Conservation (phyloP, 2,329 filamentous ascomycete species). For the Lecanoromycetidae sp. region DNA sequence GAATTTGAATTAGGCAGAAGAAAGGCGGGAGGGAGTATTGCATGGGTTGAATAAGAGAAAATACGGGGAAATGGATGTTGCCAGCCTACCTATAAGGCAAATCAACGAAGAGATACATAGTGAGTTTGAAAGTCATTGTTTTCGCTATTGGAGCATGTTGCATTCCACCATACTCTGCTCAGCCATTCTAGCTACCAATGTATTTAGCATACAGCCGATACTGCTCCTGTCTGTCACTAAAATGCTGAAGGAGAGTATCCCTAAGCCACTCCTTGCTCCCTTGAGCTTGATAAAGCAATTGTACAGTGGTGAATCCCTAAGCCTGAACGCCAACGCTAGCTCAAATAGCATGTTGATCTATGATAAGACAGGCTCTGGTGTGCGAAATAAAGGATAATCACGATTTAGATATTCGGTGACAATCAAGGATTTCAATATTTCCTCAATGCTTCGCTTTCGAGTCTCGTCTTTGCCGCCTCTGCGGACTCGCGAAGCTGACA, state of each 20-base stretch:
- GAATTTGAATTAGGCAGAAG: not conserved
- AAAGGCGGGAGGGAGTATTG: not conserved
- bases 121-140: too few species aligned
- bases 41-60: not conserved
- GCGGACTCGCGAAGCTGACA: slow-evolving; percentile 27
- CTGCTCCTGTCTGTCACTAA: not conserved
- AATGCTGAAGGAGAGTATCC: not conserved
- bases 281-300: not conserved
- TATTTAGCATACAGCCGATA: not conserved
- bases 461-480: slow-evolving; percentile 5
- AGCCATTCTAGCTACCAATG: not conserved
- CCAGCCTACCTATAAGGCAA: too few species aligned
- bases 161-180: not conserved
- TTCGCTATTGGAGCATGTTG: too few species aligned
- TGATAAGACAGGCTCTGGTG: not conserved
- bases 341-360: slow-evolving; percentile 1
- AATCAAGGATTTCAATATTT: not conserved
- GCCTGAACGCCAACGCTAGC: slow-evolving; percentile 7
- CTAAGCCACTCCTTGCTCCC: not conserved
- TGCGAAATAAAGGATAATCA: not conserved
- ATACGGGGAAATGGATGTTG: not conserved
- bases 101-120: not conserved
- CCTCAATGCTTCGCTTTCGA: slow-evolving; percentile 2
- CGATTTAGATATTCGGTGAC: too few species aligned
- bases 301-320: not conserved